Evolutionary conservation across 2,329 filamentous ascomycete species (phyloP), one percentile per base, ranked within the genome.

Genomic region (Nannizzia gypsea): DNA sequence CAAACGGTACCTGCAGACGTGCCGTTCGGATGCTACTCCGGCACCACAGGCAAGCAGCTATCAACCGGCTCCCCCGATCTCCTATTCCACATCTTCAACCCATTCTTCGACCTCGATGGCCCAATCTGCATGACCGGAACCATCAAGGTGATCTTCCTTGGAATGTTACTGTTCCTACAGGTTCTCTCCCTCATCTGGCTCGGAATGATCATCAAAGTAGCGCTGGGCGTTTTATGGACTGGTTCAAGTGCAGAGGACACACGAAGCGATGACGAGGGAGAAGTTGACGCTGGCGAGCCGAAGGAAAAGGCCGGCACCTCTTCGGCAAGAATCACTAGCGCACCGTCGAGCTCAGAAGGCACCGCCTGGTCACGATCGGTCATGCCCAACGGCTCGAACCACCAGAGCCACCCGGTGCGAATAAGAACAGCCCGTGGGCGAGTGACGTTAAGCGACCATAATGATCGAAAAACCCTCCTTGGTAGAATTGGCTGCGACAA

Each of bases 171-270:
- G 11, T 81, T 86, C 40, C 79, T 99, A 22, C 90, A 97, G 73
- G 77, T 80, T 22, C 81, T 99, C 58, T 90, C 88, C 34, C 77
- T 95, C 38, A 80, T 88, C 63, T 97, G 93, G 93, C 95, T 97
- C 69, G 80, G 79, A 63, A 88, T 96, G 84, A 96, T 97, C 65
- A 74, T 91, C 42, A 83, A 85, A 60, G 88, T 99, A 1, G 90
- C 90, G 22, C 80, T 87, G 63, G 85, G 86, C 63, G 90, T 97
- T 4, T 70, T 97, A 38, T 82, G 80, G 57, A 71, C 68, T 17
- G 91, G 92, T 34, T 82, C 80, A 40, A 79, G 83, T 34, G 90
- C 92, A 3, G 90, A 96, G 64, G 93, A 99, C 69, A 82, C 84
- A 17, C 84, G 93, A 60, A 95, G 89, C 64, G 92, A 96, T 66